Percentiles rank a stretch among this genome's conserved stretches.
phyloP scores from a whole-genome alignment of 371 early-diverging fungal species.

The Syncephalis fuscata region DNA sequence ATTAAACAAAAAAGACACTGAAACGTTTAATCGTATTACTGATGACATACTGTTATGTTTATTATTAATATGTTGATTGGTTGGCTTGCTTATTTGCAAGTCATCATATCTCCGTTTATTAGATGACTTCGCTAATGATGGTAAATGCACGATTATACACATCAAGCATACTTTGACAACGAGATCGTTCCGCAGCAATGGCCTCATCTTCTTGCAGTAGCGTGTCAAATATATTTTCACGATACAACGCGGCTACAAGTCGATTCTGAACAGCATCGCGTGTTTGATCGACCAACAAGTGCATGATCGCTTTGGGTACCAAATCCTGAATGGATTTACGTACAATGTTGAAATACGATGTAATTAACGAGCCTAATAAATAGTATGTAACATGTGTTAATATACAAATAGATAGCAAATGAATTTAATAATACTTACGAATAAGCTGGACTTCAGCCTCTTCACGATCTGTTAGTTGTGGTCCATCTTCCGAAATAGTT shows the following conservation, averaged over 20 bases:
- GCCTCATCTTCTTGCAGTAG: slow-evolving; percentile 63
- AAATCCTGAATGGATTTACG: slow-evolving; percentile 72
- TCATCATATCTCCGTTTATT: too few relatives aligned
- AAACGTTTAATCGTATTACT: too few relatives aligned
- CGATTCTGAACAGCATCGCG: slow-evolving; percentile 64
- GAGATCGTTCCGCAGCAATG: slow-evolving; percentile 51
- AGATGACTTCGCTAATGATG: slow-evolving; percentile 54
- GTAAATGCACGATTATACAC: slow-evolving; percentile 62
- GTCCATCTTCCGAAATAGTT: slow-evolving; percentile 15
- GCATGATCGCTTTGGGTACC: slow-evolving; percentile 90
- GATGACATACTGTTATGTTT: too few relatives aligned
- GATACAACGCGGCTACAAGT: slow-evolving; percentile 69
- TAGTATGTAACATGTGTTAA: neutral
- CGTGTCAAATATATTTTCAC: slow-evolving; percentile 48
- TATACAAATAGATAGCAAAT: neutral
- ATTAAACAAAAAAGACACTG: too few relatives aligned
- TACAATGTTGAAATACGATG: slow-evolving; percentile 73
- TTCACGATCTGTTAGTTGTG: slow-evolving; percentile 42
- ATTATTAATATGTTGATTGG: too few relatives aligned
- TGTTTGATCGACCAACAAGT: slow-evolving; percentile 57
- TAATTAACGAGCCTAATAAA: slow-evolving; percentile 39
- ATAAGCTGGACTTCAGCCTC: slow-evolving; percentile 70
- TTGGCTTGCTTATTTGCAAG: too few relatives aligned
- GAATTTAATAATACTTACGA: slow-evolving; percentile 24
- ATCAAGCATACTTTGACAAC: slow-evolving; percentile 59